A percentile compares a stretch with the other conserved stretches of the same genome.
Evolutionary conservation across 768 basidiomycete species (phyloP).

Genomic region (Tubosaeta brunneosetosa): DNA sequence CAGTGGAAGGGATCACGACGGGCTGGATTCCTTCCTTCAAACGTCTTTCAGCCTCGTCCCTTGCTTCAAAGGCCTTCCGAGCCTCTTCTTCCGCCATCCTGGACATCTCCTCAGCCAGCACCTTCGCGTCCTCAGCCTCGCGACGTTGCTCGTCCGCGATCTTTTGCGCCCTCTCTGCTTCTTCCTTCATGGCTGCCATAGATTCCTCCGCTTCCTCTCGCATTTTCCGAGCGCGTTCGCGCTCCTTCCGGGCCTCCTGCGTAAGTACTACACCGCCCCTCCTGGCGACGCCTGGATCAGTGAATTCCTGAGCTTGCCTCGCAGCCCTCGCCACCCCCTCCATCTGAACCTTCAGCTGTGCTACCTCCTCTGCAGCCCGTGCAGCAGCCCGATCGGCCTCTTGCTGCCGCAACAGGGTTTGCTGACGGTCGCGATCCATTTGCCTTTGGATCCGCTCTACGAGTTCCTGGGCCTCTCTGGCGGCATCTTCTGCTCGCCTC

Average conservation of each 20-base stretch:
- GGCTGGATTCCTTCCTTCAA: constrained; percentile 26
- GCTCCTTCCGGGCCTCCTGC: constrained; percentile 4
- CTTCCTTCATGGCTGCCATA: constrained; percentile 7
- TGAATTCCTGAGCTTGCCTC: background rate
- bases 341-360: constrained; percentile 7
- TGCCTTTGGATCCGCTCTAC: background rate
- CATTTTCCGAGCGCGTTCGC: background rate
- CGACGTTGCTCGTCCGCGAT: constrained; percentile 9
- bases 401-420: constrained; percentile 2
- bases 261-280: constrained; percentile 7
- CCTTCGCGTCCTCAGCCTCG: constrained; percentile 4
- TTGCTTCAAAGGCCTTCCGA: constrained; percentile 1
- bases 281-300: constrained; percentile 3
- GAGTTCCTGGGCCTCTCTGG: background rate
- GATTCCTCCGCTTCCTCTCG: constrained; percentile 3
- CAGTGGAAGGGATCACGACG: constrained; percentile 17
- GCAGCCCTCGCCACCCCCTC: background rate
- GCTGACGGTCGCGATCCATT: constrained; percentile 4
- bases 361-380: constrained; percentile 7
- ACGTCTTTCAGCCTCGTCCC: constrained; percentile 14
- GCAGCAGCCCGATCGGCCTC: constrained; percentile 2
- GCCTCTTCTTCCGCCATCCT: constrained; percentile 14
- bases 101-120: constrained; percentile 6
- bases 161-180: constrained; percentile 5
- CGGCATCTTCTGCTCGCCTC: constrained; percentile 2